Evolutionary conservation across 2,329 filamentous ascomycete species (phyloP), one percentile per base, ranked within the genome.

Genomic region (Trichoderma arundinaceum): DNA sequence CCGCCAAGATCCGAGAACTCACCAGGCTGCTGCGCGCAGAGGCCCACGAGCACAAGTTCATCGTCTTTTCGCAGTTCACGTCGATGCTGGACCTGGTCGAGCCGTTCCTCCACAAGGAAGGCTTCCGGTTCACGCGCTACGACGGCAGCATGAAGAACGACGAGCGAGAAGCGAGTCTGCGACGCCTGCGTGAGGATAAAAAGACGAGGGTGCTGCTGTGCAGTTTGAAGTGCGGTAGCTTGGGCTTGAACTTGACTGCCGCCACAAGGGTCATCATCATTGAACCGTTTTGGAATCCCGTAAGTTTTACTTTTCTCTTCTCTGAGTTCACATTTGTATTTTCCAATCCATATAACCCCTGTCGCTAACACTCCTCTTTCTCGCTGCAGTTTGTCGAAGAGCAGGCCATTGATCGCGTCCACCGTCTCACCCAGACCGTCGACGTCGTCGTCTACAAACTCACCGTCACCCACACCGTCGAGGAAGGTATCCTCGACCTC

Each of bases 201-300:
- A 83, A 83, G 38, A 95, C 91, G 13, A 86, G 95, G 6, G 88
- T 99, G 4, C 81, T 99, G 53, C 88, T 99, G 15, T 99, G 95
- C 78, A 96, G 92, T 79, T 84, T 99, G 69, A 95, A 96, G 73
- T 98, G 95, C 73, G 95, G 95, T 69, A 94, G 92, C 57, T 79
- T 99, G 52, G 95, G 95, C 2, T 86, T 99, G 33, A 99, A 99
- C 77, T 82, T 99, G 61, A 99, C 95, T 7, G 95, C 94, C 0
- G 95, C 95, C 9, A 95, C 91, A 68, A 86, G 95, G 17, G 95
- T 99, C 3, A 89, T 99, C 60, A 96, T 99, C 71, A 83, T 99
- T 49, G 95, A 99, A 77, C 95, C 95, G 0, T 99, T 99, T 78
- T 99, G 95, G 95, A 99, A 99, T 77, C 95, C 93, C 2, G 88